Evolutionary conservation across 257 asterid genomes (phyloP).

Genomic region (Mitragyna speciosa): DNA sequence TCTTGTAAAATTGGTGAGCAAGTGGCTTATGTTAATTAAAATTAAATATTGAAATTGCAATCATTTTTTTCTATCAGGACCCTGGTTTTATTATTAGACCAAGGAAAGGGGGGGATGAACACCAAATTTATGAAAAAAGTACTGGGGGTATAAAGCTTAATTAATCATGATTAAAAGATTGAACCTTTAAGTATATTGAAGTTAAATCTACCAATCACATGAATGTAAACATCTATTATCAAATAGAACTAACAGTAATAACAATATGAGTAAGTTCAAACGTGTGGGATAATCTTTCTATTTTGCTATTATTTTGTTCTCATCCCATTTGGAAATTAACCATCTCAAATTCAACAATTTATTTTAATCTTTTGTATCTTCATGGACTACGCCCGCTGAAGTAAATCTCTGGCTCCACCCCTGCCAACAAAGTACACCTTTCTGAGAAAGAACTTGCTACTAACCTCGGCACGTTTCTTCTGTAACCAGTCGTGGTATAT

Average conservation of each 20-base stretch:
- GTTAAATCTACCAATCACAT: no score
- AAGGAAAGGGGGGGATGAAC: background rate
- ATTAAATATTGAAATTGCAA: background rate
- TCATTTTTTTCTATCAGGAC: no score
- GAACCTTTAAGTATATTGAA: no score
- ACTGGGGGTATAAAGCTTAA: no score
- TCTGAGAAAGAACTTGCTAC: conserved; percentile 21
- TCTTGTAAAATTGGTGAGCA: background rate
- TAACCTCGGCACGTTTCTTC: conserved; percentile 77
- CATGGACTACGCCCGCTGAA: background rate
- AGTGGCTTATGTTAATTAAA: background rate
- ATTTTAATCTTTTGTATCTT: background rate
- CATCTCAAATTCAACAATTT: background rate
- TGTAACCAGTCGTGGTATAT: conserved; percentile 62
- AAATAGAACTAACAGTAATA: background rate
- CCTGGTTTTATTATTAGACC: no score
- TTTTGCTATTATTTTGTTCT: background rate
- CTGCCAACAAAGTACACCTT: background rate
- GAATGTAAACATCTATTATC: background rate
- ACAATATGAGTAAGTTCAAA: background rate
- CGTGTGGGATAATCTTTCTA: background rate
- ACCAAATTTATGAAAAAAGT: background rate
- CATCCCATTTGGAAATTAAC: background rate
- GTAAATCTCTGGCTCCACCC: background rate
- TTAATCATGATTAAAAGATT: no score